Evolutionary conservation across 2,329 filamentous ascomycete genomes (phyloP).

Genomic region (Phialocephala subalpina): DNA sequence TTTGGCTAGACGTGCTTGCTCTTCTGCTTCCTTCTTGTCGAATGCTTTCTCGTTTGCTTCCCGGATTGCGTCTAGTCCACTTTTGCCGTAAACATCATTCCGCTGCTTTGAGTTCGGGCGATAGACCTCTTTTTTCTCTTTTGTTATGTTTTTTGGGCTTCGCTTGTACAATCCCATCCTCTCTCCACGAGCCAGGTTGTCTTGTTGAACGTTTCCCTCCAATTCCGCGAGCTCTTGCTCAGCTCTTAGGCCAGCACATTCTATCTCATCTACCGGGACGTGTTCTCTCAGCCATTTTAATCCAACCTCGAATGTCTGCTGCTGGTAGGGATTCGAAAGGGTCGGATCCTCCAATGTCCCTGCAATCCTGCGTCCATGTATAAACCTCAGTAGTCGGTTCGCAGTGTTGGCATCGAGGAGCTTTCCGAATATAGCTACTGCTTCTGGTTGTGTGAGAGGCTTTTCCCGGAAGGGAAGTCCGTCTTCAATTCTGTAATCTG

Average conservation of each 20-base stretch:
- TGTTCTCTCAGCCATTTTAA: constrained; percentile 63
- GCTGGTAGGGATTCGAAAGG: constrained; percentile 43
- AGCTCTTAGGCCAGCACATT: constrained; percentile 67
- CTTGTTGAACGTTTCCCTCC: constrained; percentile 52
- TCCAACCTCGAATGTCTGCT: constrained; percentile 52
- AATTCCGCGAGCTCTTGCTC: constrained; percentile 67
- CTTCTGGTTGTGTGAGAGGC: constrained; percentile 58
- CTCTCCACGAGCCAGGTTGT: constrained; percentile 41
- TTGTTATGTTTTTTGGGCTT: too few relatives aligned
- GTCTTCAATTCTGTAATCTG: constrained; percentile 60
- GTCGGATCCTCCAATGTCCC: constrained; percentile 69
- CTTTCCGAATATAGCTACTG: constrained; percentile 58
- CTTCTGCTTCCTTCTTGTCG: constrained; percentile 55
- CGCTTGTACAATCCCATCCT: constrained; percentile 38
- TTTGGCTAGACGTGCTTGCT: constrained; percentile 48
- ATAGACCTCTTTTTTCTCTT: too few relatives aligned
- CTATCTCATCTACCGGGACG: constrained; percentile 65
- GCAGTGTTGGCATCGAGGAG: constrained; percentile 53
- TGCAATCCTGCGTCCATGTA: constrained; percentile 70
- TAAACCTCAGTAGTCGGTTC: constrained; percentile 63
- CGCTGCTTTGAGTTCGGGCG: constrained; percentile 18
- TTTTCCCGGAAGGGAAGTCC: constrained; percentile 61
- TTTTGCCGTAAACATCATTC: constrained; percentile 63
- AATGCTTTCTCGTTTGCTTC: constrained; percentile 55
- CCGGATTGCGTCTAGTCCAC: constrained; percentile 64